Evolutionary conservation across 2,329 filamentous ascomycete genomes (phyloP), one percentile per base, ranked within the genome.

Genomic region (Hypoxylon rubiginosum): DNA sequence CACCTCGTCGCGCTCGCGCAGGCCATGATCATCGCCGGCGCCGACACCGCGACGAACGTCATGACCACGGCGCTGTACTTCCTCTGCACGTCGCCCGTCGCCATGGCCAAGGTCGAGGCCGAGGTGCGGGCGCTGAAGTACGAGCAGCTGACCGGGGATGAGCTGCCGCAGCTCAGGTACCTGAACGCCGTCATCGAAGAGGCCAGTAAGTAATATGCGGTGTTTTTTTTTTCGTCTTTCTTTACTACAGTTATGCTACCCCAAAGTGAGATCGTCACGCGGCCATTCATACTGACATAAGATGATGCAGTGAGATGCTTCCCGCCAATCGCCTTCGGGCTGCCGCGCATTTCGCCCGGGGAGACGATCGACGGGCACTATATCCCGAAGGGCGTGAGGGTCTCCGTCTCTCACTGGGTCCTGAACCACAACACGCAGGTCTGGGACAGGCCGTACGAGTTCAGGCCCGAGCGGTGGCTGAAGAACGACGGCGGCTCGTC

Each of bases 41-140:
- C 78, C 1, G 82, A 83, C 64, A 84, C 82, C 4, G 79, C 79
- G 0, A 76, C 81, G 0, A 79, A 79, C 1, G 75, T 77, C 0
- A 71, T 83, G 17, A 76, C 75, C 3, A 77, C 77, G 19, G 74
- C 76, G 13, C 75, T 76, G 9, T 82, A 79, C 58, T 75, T 78
- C 39, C 69, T 82, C n/a, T 72, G 79, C 48, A 71, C 69, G 13
- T 72, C 79, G 52, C 79, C 79, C 0, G 69, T 73, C 4, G 74
- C 74, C 8, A 61, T 81, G 58, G 65, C 72, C 3, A 75, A 74
- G 49, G 73, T 84, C 11, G 72, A 71, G 13, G 63, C 73, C 5
- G 82, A 83, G 64, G 70, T 82, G 8, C 74, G 79, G 3, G 61
- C 72, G 9, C 79, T 81, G 54, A 66, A 54, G 7, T 72, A 66